Evolutionary conservation across 306 rosid genomes (phyloP), one percentile per base, ranked within the genome.

Genomic region (Ochetophila trinervis): DNA sequence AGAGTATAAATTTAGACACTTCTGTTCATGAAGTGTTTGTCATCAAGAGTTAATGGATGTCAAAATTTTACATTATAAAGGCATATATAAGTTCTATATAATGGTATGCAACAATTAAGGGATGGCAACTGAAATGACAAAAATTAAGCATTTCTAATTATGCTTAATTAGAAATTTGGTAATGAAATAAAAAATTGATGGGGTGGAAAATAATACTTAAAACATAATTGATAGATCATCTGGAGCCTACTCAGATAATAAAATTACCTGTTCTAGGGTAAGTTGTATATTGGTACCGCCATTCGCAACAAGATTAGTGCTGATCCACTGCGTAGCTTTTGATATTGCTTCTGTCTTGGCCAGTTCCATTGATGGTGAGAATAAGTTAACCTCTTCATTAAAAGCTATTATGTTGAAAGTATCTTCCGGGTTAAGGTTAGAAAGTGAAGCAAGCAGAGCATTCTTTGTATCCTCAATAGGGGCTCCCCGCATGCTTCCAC

Each of bases 401-500:
- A 89, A 93, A 62, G 88, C 88, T 57, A 93, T 74, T 40, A 93
- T 81, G 89, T 93, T 93, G 74, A 93, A 93, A 34, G 77, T 74
- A 73, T 93, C 98, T 71, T 82, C 81, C 0, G 60, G 62, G 65
- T 82, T 75, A 37, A 93, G 85, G 35, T 76, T 76, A 70, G 81
- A 86, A 32, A 93, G 90, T n/a, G 96, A 84, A 20, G 86, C 78
- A 67, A 84, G 70, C 20, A 93, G 60, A 14, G 96, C 88, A 63
- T 64, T 86, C 85, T 87, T 93, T 62, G 76, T 69, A 51, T 71
- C 80, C 76, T 87, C 94, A 71, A 93, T 83, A 64, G 97, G 87
- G 60, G 68, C 75, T 74, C 96, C 98, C 72, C 35, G 67, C 98
- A 89, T 93, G 84, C 98, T 93, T 76, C 73, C 90, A 77, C 98